Conservation (phyloP, 108 stramenopile species). For the Aureococcus anophagefferens region DNA sequence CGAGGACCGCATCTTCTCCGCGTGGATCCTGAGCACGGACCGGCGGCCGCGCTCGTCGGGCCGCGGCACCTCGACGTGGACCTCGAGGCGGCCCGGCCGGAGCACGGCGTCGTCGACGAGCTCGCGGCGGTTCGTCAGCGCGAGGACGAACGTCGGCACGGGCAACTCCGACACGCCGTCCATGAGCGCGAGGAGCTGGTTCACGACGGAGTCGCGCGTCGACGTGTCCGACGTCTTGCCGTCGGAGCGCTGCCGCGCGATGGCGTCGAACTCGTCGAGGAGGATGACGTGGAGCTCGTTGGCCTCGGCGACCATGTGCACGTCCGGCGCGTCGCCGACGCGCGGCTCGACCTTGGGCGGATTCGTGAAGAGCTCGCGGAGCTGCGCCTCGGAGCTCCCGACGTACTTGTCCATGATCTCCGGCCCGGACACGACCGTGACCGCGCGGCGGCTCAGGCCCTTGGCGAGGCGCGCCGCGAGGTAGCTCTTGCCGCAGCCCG, state of each 20-base stretch:
- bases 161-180: constrained; percentile 76
- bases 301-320: constrained; percentile 45
- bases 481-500: constrained; percentile 25
- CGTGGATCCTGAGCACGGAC: constrained; percentile 29
- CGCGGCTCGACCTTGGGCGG: constrained; percentile 64
- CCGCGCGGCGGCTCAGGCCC: constrained; percentile 60
- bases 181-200: constrained; percentile 84
- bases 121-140: constrained; percentile 79
- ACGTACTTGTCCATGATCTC: constrained; percentile 79
- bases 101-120: constrained; percentile 72
- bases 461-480: constrained; percentile 58
- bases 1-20: constrained; percentile 13
- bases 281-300: constrained; percentile 71
- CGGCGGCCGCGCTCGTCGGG: constrained; percentile 54
- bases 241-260: constrained; percentile 62
- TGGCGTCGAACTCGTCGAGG: constrained; percentile 91
- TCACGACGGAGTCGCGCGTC: constrained; percentile 80
- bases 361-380: constrained; percentile 65
- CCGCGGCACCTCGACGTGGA: constrained; percentile 64
- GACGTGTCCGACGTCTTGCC: constrained; percentile 79
- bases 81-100: constrained; percentile 75
- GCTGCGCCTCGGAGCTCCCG: constrained; percentile 65
- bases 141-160: constrained; percentile 79
- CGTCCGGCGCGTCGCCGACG: constrained; percentile 27
- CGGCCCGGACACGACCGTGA: constrained; percentile 72